These are phyloP conservation scores for Carex pumila DNA, from an alignment of 176 grass and related monocot species.

Conservation along the genomic window DNA sequence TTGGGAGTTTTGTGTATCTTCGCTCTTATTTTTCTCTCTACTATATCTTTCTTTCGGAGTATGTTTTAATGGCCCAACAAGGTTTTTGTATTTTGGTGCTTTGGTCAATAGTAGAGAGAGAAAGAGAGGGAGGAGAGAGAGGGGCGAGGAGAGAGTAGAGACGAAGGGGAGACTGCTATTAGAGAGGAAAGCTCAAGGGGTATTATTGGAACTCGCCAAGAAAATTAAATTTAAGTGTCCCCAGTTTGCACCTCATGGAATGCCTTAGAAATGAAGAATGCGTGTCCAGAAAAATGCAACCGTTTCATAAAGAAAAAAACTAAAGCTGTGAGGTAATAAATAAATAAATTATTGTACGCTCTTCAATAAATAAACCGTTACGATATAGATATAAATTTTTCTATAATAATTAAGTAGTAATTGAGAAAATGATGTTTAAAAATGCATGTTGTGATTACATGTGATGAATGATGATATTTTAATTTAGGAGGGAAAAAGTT, in stretches of 20 bases:
- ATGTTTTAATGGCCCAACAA: conserved; percentile 23
- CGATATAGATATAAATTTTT: too few relatives aligned
- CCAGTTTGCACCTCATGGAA: conserved; percentile 4
- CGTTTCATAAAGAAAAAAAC: not conserved
- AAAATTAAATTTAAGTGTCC: not conserved
- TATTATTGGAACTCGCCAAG: conserved; percentile 29
- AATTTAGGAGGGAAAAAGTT: not conserved
- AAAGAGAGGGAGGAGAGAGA: not conserved
- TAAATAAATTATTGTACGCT: not conserved
- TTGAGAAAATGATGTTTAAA: not conserved
- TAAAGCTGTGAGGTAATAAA: not conserved
- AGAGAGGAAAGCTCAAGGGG: conserved; percentile 23
- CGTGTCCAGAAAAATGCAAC: not conserved
- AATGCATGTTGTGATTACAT: not conserved
- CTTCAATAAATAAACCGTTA: not conserved
- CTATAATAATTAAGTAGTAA: not conserved
- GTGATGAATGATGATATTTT: not conserved
- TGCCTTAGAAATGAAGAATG: not conserved
- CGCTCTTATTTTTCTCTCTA: conserved; percentile 2
- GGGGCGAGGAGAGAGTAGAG: not conserved
- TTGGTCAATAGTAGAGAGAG: conserved; percentile 16
- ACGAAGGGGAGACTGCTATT: conserved; percentile 17
- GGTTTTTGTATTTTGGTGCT: conserved; percentile 3
- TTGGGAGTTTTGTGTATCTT: conserved; percentile 14
- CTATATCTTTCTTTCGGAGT: conserved; percentile 10